Evolutionary conservation across 1,284 basidiomycete species (phyloP).

Genomic region (Apiotrichum akiyoshidainum): DNA sequence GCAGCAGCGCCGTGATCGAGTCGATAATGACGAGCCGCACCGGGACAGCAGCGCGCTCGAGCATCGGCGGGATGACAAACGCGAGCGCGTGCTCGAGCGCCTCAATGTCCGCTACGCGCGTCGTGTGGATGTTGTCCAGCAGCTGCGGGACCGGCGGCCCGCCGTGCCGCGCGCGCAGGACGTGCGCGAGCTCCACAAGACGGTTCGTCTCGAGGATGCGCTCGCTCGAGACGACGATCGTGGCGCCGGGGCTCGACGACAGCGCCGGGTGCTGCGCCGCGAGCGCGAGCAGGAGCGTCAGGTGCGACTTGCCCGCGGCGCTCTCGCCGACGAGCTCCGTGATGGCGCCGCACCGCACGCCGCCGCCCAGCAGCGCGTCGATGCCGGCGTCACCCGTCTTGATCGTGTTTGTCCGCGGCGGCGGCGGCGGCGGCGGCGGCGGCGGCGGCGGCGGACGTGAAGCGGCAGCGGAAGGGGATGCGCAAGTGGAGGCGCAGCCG

Average conservation of each 20-base stretch:
- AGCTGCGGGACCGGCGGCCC: constrained; percentile 23
- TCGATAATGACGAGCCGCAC: constrained; percentile 70
- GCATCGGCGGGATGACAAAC: constrained; percentile 61
- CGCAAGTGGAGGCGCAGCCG: too few relatives aligned
- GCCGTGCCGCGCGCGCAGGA: constrained; percentile 13
- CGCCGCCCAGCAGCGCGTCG: constrained; percentile 68
- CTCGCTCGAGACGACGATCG: constrained; percentile 70
- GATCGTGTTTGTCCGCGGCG: neutral
- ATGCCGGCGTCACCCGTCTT: constrained; percentile 64
- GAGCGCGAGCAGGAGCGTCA: constrained; percentile 73
- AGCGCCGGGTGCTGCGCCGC: constrained; percentile 64
- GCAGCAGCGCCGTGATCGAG: constrained; percentile 74
- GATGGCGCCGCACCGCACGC: constrained; percentile 68
- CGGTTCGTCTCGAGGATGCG: constrained; percentile 67
- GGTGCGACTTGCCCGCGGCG: constrained; percentile 81
- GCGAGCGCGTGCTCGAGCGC: constrained; percentile 67
- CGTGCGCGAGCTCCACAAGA: constrained; percentile 51
- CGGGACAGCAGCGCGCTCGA: constrained; percentile 40
- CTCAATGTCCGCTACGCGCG: constrained; percentile 58
- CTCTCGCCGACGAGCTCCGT: constrained; percentile 88
- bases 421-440: constrained; percentile 3
- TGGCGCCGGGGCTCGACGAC: constrained; percentile 58
- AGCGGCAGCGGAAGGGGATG: too few relatives aligned
- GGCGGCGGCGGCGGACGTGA: too few relatives aligned
- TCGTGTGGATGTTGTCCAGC: constrained; percentile 66